Evolutionary conservation across 306 rosid species (phyloP).

Genomic region (Chamaecrista fasciculata): DNA sequence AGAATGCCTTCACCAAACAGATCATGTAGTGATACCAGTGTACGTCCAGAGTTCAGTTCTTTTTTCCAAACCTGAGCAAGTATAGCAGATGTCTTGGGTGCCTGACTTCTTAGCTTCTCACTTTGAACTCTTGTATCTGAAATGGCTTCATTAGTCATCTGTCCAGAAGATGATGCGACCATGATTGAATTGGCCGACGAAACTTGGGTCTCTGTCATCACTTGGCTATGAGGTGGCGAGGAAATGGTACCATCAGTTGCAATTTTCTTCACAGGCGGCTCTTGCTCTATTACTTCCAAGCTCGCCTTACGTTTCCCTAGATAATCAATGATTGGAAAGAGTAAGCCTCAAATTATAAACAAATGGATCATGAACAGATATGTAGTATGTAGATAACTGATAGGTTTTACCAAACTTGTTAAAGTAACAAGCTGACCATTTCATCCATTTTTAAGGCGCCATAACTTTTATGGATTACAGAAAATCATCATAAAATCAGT

Average conservation of each 20-base stretch:
- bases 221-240: constrained; percentile 32
- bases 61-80: constrained; percentile 75
- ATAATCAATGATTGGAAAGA: constrained; percentile 9
- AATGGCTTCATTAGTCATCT: constrained; percentile 27
- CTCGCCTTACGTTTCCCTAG: constrained; percentile 43
- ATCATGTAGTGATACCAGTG: constrained; percentile 47
- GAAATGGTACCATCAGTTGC: constrained; percentile 38
- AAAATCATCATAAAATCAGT: neutral
- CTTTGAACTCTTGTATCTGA: constrained; percentile 25
- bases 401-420: neutral
- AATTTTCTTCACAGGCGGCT: constrained; percentile 39
- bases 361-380: constrained; percentile 3
- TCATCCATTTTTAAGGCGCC: neutral
- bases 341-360: constrained; percentile 5
- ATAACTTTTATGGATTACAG: neutral
- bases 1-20: constrained; percentile 68
- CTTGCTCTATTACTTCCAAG: constrained; percentile 32
- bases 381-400: neutral
- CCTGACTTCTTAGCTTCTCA: constrained; percentile 23
- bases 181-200: constrained; percentile 33
- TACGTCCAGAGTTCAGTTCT: constrained; percentile 66
- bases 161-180: constrained; percentile 32
- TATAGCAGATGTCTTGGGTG: constrained; percentile 44
- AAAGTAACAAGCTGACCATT: constrained; percentile 17
- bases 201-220: constrained; percentile 33